These are phyloP conservation scores for Saitozyma sp. DNA, from an alignment of 768 basidiomycete genomes.

Conservation along the genomic window DNA sequence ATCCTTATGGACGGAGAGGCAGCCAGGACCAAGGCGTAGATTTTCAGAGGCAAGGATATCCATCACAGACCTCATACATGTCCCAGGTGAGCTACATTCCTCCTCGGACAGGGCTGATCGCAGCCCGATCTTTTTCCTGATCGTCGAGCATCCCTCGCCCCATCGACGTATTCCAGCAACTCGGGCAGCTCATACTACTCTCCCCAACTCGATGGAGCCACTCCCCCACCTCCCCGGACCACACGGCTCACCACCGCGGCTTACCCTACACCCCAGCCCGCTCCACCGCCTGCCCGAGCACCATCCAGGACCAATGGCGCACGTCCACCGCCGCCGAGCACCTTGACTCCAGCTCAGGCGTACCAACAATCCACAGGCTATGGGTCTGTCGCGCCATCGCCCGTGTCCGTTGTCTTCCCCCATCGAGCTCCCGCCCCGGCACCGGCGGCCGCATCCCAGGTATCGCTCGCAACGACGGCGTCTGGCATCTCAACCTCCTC, in stretches of 20 bases:
- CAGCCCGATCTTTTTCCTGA: constrained; percentile 4
- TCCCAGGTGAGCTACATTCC: too few relatives aligned
- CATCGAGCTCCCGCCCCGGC: constrained; percentile 22
- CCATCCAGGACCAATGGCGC: not conserved
- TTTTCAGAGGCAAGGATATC: too few relatives aligned
- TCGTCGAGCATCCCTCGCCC: constrained; percentile 39
- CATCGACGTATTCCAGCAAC: constrained; percentile 37
- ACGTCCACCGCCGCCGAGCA: constrained; percentile 1
- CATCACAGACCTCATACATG: too few relatives aligned
- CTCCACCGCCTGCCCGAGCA: constrained; percentile 13
- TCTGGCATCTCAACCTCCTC: constrained; percentile 1
- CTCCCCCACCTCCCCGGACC: constrained; percentile 25
- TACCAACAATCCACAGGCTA: constrained; percentile 26
- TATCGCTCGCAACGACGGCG: not conserved
- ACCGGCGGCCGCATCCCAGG: constrained; percentile 7
- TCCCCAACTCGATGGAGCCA: constrained; percentile 30
- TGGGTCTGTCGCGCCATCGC: constrained; percentile 22
- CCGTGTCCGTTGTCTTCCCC: constrained; percentile 31
- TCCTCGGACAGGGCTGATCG: too few relatives aligned
- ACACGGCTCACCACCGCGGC: constrained; percentile 6
- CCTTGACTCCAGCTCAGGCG: constrained; percentile 24
- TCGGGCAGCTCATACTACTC: constrained; percentile 31
- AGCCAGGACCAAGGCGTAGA: too few relatives aligned
- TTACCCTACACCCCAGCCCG: constrained; percentile 12
- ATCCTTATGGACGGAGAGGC: too few relatives aligned